A percentile compares a stretch with the other conserved stretches of the same genome.
Evolutionary conservation across 2,329 filamentous ascomycete species (phyloP).

Genomic region (Talaromyces atroroseus): DNA sequence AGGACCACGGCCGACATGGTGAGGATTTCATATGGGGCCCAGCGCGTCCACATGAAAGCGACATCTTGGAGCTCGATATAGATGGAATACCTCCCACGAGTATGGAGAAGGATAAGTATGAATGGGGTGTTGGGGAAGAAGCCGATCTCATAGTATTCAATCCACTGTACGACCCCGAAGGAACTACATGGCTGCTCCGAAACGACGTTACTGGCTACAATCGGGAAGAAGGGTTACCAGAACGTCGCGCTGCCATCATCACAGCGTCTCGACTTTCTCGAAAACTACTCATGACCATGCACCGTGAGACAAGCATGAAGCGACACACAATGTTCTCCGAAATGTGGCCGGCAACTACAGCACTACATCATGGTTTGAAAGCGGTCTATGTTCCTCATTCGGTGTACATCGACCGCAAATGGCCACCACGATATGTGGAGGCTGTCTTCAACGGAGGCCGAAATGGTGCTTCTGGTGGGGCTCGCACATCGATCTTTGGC

Average conservation of each 20-base stretch:
- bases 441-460: conserved; percentile 73
- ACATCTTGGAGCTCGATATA: conserved; percentile 68
- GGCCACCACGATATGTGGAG: conserved; percentile 74
- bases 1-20: conserved; percentile 30
- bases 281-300: conserved; percentile 77
- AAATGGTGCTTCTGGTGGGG: conserved; percentile 69
- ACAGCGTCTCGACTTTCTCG: conserved; percentile 79
- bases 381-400: conserved; percentile 88
- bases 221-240: conserved; percentile 53
- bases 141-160: conserved; percentile 89
- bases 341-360: conserved; percentile 88
- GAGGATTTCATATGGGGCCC: conserved; percentile 80
- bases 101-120: conserved; percentile 73
- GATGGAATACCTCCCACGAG: conserved; percentile 66
- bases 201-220: conserved; percentile 86
- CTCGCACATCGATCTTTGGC: conserved; percentile 67
- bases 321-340: conserved; percentile 91
- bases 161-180: conserved; percentile 83
- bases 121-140: conserved; percentile 84
- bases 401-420: conserved; percentile 78
- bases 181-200: conserved; percentile 75
- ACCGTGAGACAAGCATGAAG: conserved; percentile 76
- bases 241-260: conserved; percentile 81
- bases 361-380: conserved; percentile 88
- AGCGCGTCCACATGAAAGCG: conserved; percentile 59